These are phyloP conservation scores for Suzukiozyma palmioleophila DNA, from an alignment of 1,139 yeast genomes.

Conservation along the genomic window DNA sequence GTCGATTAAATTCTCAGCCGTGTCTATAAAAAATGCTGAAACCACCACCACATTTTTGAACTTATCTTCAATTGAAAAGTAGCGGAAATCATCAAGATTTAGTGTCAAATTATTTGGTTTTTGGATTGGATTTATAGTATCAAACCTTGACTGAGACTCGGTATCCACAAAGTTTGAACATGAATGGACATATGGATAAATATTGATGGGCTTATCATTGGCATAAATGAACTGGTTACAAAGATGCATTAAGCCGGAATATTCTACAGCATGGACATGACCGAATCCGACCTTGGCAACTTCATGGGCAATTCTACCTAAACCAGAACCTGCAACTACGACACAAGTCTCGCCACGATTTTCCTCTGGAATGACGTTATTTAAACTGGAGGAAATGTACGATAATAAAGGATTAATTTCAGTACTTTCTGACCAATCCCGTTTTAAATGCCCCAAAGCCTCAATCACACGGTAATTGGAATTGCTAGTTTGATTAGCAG, in stretches of 20 bases:
- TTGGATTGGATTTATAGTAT: constrained; percentile 27
- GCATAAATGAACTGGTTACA: constrained; percentile 54
- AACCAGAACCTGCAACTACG: constrained; percentile 76
- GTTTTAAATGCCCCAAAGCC: constrained; percentile 62
- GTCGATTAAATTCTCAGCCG: constrained; percentile 77
- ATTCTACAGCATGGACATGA: constrained; percentile 66
- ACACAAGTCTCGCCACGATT: constrained; percentile 39
- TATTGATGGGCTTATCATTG: constrained; percentile 6
- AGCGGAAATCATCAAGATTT: constrained; percentile 64
- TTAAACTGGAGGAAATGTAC: constrained; percentile 39
- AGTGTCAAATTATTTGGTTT: constrained; percentile 47
- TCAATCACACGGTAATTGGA: constrained; percentile 61
- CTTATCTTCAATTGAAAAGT: constrained; percentile 29
- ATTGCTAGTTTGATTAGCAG: constrained; percentile 18
- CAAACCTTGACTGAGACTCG: constrained; percentile 50
- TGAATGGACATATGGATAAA: constrained; percentile 68
- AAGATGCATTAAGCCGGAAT: constrained; percentile 64
- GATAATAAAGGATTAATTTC: constrained; percentile 52
- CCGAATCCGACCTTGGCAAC: constrained; percentile 40
- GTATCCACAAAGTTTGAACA: constrained; percentile 61
- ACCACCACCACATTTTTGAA: constrained; percentile 56
- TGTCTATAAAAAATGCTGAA: constrained; percentile 76
- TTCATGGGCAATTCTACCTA: constrained; percentile 68
- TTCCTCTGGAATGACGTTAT: constrained; percentile 20
- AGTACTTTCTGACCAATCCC: constrained; percentile 64